Evolutionary conservation across 179 eudicot genomes (phyloP).

Genomic region (Vitellaria paradoxa): DNA sequence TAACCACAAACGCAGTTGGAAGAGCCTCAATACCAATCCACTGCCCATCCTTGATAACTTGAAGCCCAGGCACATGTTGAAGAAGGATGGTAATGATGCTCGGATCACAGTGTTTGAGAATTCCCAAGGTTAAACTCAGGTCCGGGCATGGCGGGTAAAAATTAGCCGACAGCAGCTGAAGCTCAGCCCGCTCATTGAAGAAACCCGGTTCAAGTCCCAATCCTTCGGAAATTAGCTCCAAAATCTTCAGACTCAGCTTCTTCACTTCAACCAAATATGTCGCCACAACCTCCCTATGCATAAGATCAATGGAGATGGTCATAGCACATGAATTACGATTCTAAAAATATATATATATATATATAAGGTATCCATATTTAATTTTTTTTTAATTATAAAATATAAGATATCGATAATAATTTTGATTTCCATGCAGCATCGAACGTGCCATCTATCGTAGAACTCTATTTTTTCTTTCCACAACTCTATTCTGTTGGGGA

Average conservation of each 20-base stretch:
- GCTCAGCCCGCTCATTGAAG: constrained; percentile 44
- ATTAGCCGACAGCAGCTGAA: constrained; percentile 56
- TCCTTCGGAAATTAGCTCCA: constrained; percentile 55
- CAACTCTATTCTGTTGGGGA: no score
- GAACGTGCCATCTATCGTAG: no score
- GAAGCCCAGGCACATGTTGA: constrained; percentile 69
- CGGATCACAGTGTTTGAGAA: constrained; percentile 65
- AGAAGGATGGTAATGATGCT: constrained; percentile 64
- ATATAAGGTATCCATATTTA: no score
- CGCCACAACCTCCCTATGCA: constrained; percentile 44
- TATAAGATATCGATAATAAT: no score
- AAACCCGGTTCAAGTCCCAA: constrained; percentile 51
- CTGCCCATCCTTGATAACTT: constrained; percentile 47
- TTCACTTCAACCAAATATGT: constrained; percentile 49
- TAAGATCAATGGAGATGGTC: no score
- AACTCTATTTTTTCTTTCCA: no score
- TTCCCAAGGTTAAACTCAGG: constrained; percentile 64
- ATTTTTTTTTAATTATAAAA: no score
- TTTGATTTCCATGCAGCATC: no score
- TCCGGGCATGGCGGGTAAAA: constrained; percentile 68
- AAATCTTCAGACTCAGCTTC: constrained; percentile 35
- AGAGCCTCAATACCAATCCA: constrained; percentile 66
- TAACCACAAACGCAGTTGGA: constrained; percentile 58
- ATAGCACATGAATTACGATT: no score
- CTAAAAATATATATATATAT: no score